These are phyloP conservation scores for Kodamaea ohmeri DNA, from an alignment of 1,139 yeast genomes.

Conservation along the genomic window DNA sequence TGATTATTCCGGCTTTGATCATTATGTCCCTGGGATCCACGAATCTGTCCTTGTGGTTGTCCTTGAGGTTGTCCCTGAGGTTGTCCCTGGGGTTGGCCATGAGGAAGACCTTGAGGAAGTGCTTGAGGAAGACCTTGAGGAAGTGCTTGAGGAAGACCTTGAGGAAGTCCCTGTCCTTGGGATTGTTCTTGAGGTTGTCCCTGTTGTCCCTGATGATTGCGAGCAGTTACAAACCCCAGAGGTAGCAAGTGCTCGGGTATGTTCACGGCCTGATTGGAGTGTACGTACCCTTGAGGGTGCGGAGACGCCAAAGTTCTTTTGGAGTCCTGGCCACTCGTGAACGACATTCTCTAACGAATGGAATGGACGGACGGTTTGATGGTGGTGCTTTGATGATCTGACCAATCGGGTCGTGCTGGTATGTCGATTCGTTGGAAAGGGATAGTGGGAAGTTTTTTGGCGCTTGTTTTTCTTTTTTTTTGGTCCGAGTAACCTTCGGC, in stretches of 20 bases:
- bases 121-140: too few species aligned
- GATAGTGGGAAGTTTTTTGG: conserved; percentile 6
- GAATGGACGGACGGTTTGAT: conserved; percentile 1
- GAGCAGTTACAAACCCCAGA: conserved; percentile 28
- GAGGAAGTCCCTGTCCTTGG: conserved; percentile 5
- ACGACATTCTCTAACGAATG: conserved; percentile 7
- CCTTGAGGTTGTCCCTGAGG: conserved; percentile 8
- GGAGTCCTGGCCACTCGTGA: conserved; percentile 5
- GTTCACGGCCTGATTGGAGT: conserved; percentile 11
- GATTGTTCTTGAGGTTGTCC: conserved; percentile 9
- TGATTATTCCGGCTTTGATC: too few species aligned
- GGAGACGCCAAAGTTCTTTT: conserved; percentile 14
- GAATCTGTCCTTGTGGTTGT: conserved; percentile 10
- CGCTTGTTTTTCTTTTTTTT: conserved; percentile 3
- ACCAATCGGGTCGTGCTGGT: not conserved
- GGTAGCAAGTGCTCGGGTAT: conserved; percentile 40
- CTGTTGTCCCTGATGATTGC: conserved; percentile 10
- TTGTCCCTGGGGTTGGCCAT: conserved; percentile 6
- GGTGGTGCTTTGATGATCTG: not conserved
- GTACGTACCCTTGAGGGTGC: conserved; percentile 10
- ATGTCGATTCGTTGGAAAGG: conserved; percentile 1
- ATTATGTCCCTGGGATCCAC: conserved; percentile 1
- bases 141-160: conserved; percentile 5
- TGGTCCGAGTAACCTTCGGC: too few species aligned
- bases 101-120: conserved; percentile 12